phyloP scores from a whole-genome alignment of 148 eudicot genomes.

The Suaeda aralocaspica region DNA sequence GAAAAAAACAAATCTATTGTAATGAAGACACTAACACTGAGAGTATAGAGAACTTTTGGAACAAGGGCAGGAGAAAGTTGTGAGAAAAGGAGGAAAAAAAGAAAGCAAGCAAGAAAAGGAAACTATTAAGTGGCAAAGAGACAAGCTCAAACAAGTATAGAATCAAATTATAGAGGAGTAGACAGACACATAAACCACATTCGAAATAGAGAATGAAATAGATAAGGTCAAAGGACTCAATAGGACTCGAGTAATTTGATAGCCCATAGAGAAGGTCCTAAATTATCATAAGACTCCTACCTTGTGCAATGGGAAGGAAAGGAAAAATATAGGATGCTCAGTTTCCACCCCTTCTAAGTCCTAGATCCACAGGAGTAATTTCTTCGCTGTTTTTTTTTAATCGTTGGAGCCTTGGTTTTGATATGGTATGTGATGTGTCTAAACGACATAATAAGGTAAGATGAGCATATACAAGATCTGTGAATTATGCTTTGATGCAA shows the following conservation, averaged over 20 bases:
- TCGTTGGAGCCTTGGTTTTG: neutral
- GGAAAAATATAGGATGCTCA: neutral
- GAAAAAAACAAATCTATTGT: neutral
- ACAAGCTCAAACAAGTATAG: neutral
- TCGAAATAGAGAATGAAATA: neutral
- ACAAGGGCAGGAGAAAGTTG: neutral
- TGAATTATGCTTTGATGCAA: too few relatives aligned
- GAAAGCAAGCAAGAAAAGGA: neutral
- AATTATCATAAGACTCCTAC: neutral
- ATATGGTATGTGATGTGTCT: neutral
- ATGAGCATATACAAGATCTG: too few relatives aligned
- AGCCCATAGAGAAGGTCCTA: neutral
- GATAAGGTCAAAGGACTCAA: neutral
- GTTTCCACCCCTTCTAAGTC: neutral
- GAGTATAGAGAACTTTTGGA: neutral
- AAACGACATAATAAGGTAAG: neutral
- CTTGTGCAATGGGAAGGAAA: neutral
- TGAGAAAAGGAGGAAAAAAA: too few relatives aligned
- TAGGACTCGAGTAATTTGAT: neutral
- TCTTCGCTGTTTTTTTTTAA: neutral
- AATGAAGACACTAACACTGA: neutral
- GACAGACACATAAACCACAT: neutral
- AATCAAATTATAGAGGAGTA: neutral
- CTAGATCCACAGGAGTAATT: neutral
- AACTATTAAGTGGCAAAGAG: neutral